These are phyloP conservation scores for Pseudocercospora fijiensis DNA, from an alignment of 2,329 filamentous ascomycete genomes.

Conservation along the genomic window DNA sequence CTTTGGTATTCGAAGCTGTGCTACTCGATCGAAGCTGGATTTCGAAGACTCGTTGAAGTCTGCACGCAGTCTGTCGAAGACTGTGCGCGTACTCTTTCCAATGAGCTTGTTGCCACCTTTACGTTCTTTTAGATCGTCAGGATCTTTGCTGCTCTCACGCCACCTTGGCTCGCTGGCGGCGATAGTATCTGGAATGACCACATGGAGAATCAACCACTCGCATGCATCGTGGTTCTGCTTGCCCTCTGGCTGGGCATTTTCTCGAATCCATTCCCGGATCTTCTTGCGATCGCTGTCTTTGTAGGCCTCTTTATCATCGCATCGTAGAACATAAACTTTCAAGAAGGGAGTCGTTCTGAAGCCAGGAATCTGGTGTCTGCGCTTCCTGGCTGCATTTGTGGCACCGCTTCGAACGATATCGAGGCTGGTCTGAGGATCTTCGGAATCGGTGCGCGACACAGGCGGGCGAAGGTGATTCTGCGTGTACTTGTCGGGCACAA, in stretches of 20 bases:
- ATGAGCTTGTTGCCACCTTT: conserved; percentile 70
- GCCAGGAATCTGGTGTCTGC: conserved; percentile 92
- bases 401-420: conserved; percentile 44
- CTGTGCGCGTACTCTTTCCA: conserved; percentile 71
- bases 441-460: conserved; percentile 24
- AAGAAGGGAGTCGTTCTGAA: conserved; percentile 90
- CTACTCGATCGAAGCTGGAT: conserved; percentile 70
- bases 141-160: conserved; percentile 50
- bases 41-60: conserved; percentile 86
- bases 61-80: conserved; percentile 83
- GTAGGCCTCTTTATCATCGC: conserved; percentile 94
- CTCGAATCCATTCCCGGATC: conserved; percentile 88
- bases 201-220: conserved; percentile 92
- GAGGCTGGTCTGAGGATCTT: conserved; percentile 39
- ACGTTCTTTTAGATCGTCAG: conserved; percentile 64
- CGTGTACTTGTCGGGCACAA: conserved; percentile 57
- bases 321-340: conserved; percentile 83
- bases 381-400: conserved; percentile 48
- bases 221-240: conserved; percentile 90
- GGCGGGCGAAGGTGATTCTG: conserved; percentile 27
- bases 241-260: conserved; percentile 64
- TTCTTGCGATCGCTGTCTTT: conserved; percentile 75
- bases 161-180: conserved; percentile 75
- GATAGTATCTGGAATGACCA: conserved; percentile 81
- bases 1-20: conserved; percentile 75